These are phyloP conservation scores for Nemania sp. DNA, from an alignment of 2,329 filamentous ascomycete genomes.

Conservation along the genomic window DNA sequence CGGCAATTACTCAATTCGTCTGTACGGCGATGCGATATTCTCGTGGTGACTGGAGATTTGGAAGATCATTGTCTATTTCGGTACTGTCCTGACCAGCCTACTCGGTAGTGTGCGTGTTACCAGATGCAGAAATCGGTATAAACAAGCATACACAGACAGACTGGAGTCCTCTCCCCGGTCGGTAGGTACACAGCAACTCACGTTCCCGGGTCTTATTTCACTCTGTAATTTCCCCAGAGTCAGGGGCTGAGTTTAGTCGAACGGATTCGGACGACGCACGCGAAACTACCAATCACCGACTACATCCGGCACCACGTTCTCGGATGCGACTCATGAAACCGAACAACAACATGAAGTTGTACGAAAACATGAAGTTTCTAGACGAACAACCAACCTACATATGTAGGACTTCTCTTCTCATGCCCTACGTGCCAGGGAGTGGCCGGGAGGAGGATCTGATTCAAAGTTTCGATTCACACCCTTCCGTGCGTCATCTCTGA, in stretches of 20 bases:
- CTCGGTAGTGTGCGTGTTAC: no score
- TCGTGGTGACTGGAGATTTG: no score
- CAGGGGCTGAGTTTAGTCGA: neutral
- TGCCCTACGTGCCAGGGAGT: neutral
- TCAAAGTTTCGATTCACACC: neutral
- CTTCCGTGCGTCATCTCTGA: neutral
- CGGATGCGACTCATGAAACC: neutral
- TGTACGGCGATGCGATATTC: no score
- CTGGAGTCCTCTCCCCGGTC: no score
- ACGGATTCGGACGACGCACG: neutral
- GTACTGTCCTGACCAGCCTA: no score
- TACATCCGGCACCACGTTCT: slow-evolving; percentile 15
- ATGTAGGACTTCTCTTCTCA: neutral
- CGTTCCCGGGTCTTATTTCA: neutral
- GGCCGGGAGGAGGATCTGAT: neutral
- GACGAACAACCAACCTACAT: neutral
- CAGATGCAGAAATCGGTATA: no score
- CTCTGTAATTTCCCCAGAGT: neutral
- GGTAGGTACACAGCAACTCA: no score
- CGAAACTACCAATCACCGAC: slow-evolving; percentile 17
- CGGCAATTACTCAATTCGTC: no score
- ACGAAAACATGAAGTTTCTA: neutral
- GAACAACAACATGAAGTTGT: neutral
- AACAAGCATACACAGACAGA: no score
- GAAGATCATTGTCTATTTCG: no score